These are phyloP conservation scores for Verticillium klebahnii DNA, from an alignment of 2,329 filamentous ascomycete species.

Conservation along the genomic window DNA sequence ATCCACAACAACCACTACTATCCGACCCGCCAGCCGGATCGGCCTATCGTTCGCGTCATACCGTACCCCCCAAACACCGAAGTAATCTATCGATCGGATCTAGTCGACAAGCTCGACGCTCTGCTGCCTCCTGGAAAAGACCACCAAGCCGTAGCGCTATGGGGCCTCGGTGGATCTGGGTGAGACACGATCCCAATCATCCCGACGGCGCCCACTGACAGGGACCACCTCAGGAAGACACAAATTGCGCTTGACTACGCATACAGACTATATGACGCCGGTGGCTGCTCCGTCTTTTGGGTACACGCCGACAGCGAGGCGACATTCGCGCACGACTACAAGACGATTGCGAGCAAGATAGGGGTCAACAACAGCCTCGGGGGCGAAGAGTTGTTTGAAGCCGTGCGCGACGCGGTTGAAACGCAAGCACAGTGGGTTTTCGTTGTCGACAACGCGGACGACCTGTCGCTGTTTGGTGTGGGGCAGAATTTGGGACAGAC, in stretches of 20 bases:
- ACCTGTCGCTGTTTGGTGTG: constrained; percentile 21
- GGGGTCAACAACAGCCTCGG: constrained; percentile 14
- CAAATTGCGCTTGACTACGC: constrained; percentile 31
- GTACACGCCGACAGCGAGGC: constrained; percentile 27
- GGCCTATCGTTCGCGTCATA: background rate
- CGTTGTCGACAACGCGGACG: constrained; percentile 28
- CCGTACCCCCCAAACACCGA: constrained; percentile 20
- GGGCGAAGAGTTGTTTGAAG: constrained; percentile 14
- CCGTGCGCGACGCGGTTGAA: constrained; percentile 14
- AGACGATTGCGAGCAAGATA: constrained; percentile 20
- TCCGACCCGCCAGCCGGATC: background rate
- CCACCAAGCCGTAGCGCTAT: constrained; percentile 17
- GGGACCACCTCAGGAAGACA: constrained; percentile 24
- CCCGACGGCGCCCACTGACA: background rate
- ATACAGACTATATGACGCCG: constrained; percentile 14
- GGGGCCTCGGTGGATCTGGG: constrained; percentile 22
- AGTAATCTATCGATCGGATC: constrained; percentile 14
- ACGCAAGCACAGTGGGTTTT: constrained; percentile 19
- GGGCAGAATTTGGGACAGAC: background rate
- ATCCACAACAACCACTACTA: background rate
- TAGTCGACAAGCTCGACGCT: constrained; percentile 14
- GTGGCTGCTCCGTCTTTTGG: constrained; percentile 28
- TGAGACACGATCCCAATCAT: constrained; percentile 8
- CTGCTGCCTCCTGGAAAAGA: constrained; percentile 12
- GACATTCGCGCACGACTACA: constrained; percentile 25